Evolutionary conservation across 805 yeast species (phyloP).

Genomic region (Ogataea ramenticola): DNA sequence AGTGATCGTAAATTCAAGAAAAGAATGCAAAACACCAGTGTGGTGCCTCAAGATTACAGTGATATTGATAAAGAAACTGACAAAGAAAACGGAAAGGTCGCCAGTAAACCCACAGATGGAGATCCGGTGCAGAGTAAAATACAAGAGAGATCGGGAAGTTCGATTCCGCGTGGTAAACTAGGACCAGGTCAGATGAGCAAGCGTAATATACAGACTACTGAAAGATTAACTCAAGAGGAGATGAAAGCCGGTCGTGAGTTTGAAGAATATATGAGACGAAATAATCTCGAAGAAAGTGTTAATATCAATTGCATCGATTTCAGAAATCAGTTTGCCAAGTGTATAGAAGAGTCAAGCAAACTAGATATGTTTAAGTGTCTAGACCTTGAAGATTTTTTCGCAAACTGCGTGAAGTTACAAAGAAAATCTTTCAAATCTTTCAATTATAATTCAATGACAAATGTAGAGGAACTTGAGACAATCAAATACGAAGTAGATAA

Average conservation of each 20-base stretch:
- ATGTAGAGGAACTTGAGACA: slow-evolving; percentile 21
- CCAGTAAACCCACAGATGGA: too few species aligned
- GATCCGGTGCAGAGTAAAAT: too few species aligned
- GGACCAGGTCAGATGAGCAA: too few species aligned
- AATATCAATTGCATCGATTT: slow-evolving; percentile 28
- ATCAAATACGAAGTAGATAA: slow-evolving; percentile 22
- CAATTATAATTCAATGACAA: slow-evolving; percentile 23
- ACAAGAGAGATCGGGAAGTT: too few species aligned
- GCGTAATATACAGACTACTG: slow-evolving; percentile 3
- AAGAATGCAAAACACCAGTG: neutral
- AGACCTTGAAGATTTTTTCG: neutral
- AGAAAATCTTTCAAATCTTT: slow-evolving; percentile 23
- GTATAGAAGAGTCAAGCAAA: slow-evolving; percentile 10
- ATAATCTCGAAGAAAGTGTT: slow-evolving; percentile 21
- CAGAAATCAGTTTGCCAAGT: slow-evolving; percentile 20
- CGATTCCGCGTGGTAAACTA: too few species aligned
- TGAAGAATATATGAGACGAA: slow-evolving; percentile 22
- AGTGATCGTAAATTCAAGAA: slow-evolving; percentile 26
- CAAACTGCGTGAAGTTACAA: slow-evolving; percentile 22
- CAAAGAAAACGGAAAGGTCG: too few species aligned
- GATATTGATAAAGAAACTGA: neutral
- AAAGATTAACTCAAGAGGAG: slow-evolving; percentile 7
- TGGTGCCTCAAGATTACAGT: neutral
- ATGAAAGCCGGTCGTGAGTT: slow-evolving; percentile 10
- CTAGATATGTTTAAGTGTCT: slow-evolving; percentile 8